These are phyloP conservation scores for Syncephalis fuscata DNA, from an alignment of 371 early-diverging fungal genomes.

Conservation along the genomic window DNA sequence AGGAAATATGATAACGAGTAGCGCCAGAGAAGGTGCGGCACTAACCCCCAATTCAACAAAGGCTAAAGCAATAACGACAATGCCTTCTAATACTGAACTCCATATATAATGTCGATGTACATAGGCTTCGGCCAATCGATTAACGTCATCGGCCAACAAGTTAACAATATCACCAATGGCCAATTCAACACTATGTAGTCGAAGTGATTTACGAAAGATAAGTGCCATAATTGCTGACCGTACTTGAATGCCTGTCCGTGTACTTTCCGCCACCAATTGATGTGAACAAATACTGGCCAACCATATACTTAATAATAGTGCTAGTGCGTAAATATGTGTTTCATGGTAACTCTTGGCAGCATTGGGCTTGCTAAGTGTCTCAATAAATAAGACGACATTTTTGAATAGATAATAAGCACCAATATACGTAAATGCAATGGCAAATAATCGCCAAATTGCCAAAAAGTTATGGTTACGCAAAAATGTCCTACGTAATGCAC, in stretches of 20 bases:
- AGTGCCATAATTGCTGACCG: constrained; percentile 46
- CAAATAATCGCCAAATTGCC: constrained; percentile 36
- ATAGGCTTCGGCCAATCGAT: constrained; percentile 34
- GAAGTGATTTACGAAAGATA: constrained; percentile 46
- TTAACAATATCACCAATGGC: constrained; percentile 39
- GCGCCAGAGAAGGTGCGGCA: constrained; percentile 30
- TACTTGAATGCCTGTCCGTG: constrained; percentile 35
- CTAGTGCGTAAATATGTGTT: constrained; percentile 31
- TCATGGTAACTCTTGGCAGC: background rate
- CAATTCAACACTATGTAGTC: constrained; percentile 33
- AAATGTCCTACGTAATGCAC: background rate
- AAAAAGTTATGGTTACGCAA: constrained; percentile 14
- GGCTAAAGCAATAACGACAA: constrained; percentile 15
- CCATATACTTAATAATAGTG: constrained; percentile 19
- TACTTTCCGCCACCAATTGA: constrained; percentile 33
- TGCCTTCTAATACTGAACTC: constrained; percentile 37
- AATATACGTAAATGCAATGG: constrained; percentile 36
- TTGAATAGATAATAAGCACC: constrained; percentile 31
- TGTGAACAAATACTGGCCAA: constrained; percentile 28
- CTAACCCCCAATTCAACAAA: constrained; percentile 25
- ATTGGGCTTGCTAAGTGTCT: constrained; percentile 2
- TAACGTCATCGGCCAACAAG: constrained; percentile 35
- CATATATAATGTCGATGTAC: constrained; percentile 50
- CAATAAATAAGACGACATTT: constrained; percentile 17
- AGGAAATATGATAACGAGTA: constrained; percentile 38